phyloP scores from a whole-genome alignment of 768 basidiomycete genomes.

The Psilocybe tampanensis region DNA sequence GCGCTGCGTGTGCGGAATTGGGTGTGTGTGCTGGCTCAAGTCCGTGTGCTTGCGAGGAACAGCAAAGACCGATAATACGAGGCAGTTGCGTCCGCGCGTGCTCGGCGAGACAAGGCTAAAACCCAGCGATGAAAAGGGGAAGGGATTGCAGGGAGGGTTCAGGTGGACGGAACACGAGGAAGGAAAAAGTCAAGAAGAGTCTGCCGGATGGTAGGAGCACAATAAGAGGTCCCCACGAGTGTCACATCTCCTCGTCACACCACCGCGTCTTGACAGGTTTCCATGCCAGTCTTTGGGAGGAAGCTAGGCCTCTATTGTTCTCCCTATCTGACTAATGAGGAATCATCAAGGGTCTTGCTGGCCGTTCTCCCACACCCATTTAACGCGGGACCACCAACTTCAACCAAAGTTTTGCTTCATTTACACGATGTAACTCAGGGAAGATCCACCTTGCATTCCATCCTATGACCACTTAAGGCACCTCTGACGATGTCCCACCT shows the following conservation, averaged over 20 bases:
- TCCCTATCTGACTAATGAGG: slow-evolving; percentile 20
- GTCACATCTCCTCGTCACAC: slow-evolving; percentile 27
- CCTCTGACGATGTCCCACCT: too few relatives aligned
- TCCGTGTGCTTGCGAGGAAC: background rate
- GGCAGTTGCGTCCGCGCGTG: background rate
- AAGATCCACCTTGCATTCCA: background rate
- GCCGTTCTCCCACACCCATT: slow-evolving; percentile 16
- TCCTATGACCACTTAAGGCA: background rate
- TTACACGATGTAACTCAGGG: background rate
- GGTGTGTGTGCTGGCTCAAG: slow-evolving; percentile 6
- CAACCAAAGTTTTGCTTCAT: background rate
- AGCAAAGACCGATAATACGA: background rate
- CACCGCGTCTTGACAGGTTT: slow-evolving; percentile 30
- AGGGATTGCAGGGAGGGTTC: background rate
- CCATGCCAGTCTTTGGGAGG: slow-evolving; percentile 19
- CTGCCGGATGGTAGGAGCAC: slow-evolving; percentile 15
- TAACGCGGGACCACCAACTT: background rate
- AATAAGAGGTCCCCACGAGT: slow-evolving; percentile 25
- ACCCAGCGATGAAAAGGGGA: slow-evolving; percentile 1
- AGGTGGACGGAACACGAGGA: slow-evolving; percentile 6
- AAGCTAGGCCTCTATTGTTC: slow-evolving; percentile 25
- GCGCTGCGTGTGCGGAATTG: slow-evolving; percentile 8
- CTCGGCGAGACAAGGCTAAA: background rate
- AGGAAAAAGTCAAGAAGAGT: slow-evolving; percentile 10
- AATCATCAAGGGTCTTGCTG: slow-evolving; percentile 13